These are phyloP conservation scores for Paulownia fortunei DNA, from an alignment of 257 asterid species.

Conservation along the genomic window DNA sequence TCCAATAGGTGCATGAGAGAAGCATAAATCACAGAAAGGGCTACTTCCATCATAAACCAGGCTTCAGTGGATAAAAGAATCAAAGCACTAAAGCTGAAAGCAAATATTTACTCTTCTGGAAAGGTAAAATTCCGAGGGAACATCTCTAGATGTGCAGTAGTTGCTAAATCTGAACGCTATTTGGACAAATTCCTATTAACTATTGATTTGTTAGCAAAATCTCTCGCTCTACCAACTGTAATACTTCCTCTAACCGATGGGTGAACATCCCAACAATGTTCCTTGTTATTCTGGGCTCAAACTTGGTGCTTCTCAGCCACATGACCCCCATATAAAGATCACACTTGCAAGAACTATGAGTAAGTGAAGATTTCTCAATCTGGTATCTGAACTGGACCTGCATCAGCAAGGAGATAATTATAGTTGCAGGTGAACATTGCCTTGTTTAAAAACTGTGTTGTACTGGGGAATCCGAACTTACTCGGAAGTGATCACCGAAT, in stretches of 20 bases:
- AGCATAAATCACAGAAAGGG: too few relatives aligned
- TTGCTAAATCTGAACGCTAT: background rate
- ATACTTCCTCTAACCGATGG: conserved; percentile 56
- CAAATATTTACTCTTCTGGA: too few relatives aligned
- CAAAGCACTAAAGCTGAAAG: too few relatives aligned
- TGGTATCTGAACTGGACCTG: conserved; percentile 76
- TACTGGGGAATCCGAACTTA: conserved; percentile 38
- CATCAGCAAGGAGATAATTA: background rate
- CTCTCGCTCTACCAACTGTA: conserved; percentile 65
- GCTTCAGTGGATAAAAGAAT: background rate
- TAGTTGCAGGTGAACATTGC: background rate
- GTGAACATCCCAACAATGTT: conserved; percentile 63
- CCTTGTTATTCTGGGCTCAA: conserved; percentile 68
- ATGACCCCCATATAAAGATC: conserved; percentile 65
- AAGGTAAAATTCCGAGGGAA: too few relatives aligned
- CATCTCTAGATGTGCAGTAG: background rate
- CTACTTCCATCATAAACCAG: too few relatives aligned
- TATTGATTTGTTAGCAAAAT: conserved; percentile 48
- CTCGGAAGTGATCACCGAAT: conserved; percentile 69
- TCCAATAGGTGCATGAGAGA: too few relatives aligned
- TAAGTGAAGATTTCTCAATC: conserved; percentile 48
- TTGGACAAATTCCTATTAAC: background rate
- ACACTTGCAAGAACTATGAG: conserved; percentile 61
- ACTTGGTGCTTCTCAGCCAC: conserved; percentile 72
- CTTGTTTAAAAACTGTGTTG: background rate